These are phyloP conservation scores for Syncephalastrum monosporum DNA, from an alignment of 371 early-diverging fungal species.

Conservation along the genomic window DNA sequence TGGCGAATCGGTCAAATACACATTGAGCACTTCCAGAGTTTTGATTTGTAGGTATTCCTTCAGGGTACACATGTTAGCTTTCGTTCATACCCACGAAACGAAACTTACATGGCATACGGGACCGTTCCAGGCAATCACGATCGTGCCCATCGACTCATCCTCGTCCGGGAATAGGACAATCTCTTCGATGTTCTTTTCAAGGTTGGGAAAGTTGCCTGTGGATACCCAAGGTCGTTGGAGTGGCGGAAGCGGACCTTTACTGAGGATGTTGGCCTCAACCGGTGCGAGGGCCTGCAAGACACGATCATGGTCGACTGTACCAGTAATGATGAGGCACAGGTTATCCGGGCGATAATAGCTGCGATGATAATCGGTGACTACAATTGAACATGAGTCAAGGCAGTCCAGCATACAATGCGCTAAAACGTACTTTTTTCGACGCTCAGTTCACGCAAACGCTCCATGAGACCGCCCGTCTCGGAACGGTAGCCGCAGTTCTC, in stretches of 20 bases:
- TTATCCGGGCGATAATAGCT: slow-evolving; percentile 72
- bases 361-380: slow-evolving; percentile 44
- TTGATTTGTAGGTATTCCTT: slow-evolving; percentile 42
- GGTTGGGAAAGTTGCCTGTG: slow-evolving; percentile 51
- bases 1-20: slow-evolving; percentile 67
- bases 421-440: slow-evolving; percentile 58
- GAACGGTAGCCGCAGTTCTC: slow-evolving; percentile 64
- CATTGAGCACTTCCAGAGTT: slow-evolving; percentile 48
- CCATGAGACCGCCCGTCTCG: slow-evolving; percentile 73
- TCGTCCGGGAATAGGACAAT: slow-evolving; percentile 66
- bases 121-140: slow-evolving; percentile 64
- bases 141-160: slow-evolving; percentile 69
- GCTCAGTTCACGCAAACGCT: slow-evolving; percentile 58
- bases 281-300: slow-evolving; percentile 54
- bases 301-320: slow-evolving; percentile 50
- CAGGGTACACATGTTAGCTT: not conserved
- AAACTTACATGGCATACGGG: slow-evolving; percentile 54
- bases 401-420: not conserved
- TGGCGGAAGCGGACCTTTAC: slow-evolving; percentile 55
- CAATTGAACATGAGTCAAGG: not conserved
- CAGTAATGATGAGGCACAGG: slow-evolving; percentile 65
- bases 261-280: slow-evolving; percentile 58
- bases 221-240: slow-evolving; percentile 66
- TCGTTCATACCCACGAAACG: not conserved
- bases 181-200: slow-evolving; percentile 51